These are phyloP conservation scores for Rhizopogon rudus DNA, from an alignment of 768 basidiomycete genomes.

Conservation along the genomic window DNA sequence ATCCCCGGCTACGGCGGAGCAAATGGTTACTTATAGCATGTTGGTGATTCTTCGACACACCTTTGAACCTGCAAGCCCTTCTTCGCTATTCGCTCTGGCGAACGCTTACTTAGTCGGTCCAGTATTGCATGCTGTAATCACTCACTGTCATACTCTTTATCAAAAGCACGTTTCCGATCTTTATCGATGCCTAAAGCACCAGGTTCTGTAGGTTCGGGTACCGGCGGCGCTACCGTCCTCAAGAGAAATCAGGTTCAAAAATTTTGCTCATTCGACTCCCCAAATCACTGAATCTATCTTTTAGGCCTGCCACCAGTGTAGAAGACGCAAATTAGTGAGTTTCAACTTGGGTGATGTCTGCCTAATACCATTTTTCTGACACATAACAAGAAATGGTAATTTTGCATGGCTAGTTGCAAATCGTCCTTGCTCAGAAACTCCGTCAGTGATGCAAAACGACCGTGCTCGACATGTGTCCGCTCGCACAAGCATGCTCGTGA, in stretches of 20 bases:
- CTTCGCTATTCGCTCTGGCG: not conserved
- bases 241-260: conserved; percentile 21
- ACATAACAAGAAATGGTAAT: conserved; percentile 55
- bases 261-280: not conserved
- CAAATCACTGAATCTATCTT: not conserved
- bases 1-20: not conserved
- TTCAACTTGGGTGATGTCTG: not conserved
- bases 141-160: not conserved
- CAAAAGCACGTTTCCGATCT: conserved; percentile 1
- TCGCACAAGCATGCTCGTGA: conserved; percentile 67
- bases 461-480: conserved; percentile 73
- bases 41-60: not conserved
- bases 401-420: not conserved
- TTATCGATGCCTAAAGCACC: conserved; percentile 36
- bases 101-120: not conserved
- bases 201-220: conserved; percentile 1
- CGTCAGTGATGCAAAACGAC: conserved; percentile 65
- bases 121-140: not conserved
- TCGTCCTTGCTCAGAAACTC: conserved; percentile 2
- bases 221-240: conserved; percentile 4
- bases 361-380: conserved; percentile 11
- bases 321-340: conserved; percentile 66
- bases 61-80: not conserved
- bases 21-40: not conserved
- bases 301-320: conserved; percentile 53